These are phyloP conservation scores for Venturia oleaginea DNA, from an alignment of 2,329 filamentous ascomycete species.

Conservation along the genomic window DNA sequence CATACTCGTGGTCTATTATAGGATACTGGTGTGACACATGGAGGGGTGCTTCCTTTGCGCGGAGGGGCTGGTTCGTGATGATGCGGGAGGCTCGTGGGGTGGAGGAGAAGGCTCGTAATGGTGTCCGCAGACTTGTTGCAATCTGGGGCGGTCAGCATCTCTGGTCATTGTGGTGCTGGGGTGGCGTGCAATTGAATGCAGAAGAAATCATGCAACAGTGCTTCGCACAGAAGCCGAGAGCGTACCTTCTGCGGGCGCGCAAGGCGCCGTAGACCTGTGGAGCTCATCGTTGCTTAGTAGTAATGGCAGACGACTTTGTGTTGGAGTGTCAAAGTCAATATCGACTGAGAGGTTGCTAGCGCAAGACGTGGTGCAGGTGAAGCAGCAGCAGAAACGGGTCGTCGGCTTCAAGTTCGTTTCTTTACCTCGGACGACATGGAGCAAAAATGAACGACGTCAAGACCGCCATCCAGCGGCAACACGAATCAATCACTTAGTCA, in stretches of 20 bases:
- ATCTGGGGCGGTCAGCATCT: slow-evolving; percentile 17
- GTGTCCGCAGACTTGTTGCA: slow-evolving; percentile 31
- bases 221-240: background rate
- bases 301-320: background rate
- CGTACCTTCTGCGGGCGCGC: slow-evolving; percentile 13
- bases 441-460: background rate
- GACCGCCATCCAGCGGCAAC: background rate
- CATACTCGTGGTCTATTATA: slow-evolving; percentile 98
- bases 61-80: slow-evolving; percentile 73
- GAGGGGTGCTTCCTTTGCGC: slow-evolving; percentile 86
- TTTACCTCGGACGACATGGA: background rate
- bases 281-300: slow-evolving; percentile 23
- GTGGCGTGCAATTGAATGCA: background rate
- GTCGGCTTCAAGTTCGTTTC: background rate
- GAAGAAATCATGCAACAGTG: background rate
- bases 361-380: background rate
- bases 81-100: slow-evolving; percentile 76
- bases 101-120: slow-evolving; percentile 75
- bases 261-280: slow-evolving; percentile 23
- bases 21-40: slow-evolving; percentile 86
- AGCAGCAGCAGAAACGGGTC: background rate
- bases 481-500: background rate
- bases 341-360: background rate
- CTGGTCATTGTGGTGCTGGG: background rate
- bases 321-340: background rate